These are phyloP conservation scores for Sporothrix sp. DNA, from an alignment of 2,329 filamentous ascomycete species.

Conservation along the genomic window DNA sequence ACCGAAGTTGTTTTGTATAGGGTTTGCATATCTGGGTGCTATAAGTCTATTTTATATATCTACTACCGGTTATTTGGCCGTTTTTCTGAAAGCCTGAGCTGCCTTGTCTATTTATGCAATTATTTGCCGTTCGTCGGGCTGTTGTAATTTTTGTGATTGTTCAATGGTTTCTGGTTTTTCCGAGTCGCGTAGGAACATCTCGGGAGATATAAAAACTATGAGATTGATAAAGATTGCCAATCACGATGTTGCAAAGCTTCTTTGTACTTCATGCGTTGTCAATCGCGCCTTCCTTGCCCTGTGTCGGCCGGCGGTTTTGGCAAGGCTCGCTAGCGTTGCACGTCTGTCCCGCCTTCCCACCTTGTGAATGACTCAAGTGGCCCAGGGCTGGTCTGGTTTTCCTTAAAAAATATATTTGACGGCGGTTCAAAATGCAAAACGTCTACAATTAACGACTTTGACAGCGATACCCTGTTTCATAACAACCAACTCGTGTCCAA, in stretches of 20 bases:
- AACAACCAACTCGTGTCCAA: not conserved
- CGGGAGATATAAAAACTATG: too few species aligned
- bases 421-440: too few species aligned
- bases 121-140: too few species aligned
- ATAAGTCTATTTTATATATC: not conserved
- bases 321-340: not conserved
- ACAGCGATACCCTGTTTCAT: not conserved
- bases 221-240: not conserved
- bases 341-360: too few species aligned
- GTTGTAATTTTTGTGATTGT: too few species aligned
- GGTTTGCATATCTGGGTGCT: not conserved
- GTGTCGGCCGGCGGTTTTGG: too few species aligned
- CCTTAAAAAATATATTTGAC: too few species aligned
- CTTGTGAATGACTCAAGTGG: not conserved
- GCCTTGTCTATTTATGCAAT: too few species aligned
- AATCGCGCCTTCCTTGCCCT: not conserved
- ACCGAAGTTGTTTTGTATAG: not conserved
- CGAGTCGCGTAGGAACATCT: too few species aligned
- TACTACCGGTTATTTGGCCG: not conserved
- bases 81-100: too few species aligned
- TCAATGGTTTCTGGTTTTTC: too few species aligned
- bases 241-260: not conserved
- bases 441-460: too few species aligned
- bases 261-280: not conserved
- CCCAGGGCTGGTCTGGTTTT: constrained; percentile 5